Conservation (phyloP, 176 grass and related monocot species). For the Oryza coarctata region DNA sequence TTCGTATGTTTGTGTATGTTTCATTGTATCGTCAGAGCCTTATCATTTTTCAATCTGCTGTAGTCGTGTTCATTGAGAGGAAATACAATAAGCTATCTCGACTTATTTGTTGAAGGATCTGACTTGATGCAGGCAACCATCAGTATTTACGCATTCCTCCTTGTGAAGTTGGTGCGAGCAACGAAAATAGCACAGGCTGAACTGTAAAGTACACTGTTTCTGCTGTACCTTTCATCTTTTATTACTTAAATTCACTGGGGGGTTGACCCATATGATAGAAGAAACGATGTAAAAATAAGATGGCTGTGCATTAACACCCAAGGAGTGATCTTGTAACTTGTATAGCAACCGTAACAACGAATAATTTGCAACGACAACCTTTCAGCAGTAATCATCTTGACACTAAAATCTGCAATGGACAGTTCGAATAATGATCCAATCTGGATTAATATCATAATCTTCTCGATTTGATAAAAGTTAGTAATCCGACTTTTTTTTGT, state of each 20-base stretch:
- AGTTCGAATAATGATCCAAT: neutral
- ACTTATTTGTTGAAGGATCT: neutral
- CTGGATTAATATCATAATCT: neutral
- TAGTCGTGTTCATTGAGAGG: neutral
- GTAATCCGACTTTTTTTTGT: neutral
- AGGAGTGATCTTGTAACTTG: neutral
- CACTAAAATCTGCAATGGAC: neutral
- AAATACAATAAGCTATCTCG: neutral
- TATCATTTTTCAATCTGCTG: neutral
- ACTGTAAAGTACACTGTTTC: slow-evolving; percentile 18
- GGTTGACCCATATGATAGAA: neutral
- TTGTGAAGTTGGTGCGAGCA: slow-evolving; percentile 27
- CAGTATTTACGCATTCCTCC: slow-evolving; percentile 21
- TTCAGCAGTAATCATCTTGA: neutral
- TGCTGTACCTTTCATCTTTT: neutral
- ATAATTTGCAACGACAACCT: neutral
- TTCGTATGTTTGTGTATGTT: neutral
- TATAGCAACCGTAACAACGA: neutral
- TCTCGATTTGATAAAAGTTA: neutral
- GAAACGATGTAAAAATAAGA: slow-evolving; percentile 34
- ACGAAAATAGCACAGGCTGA: neutral
- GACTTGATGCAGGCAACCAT: slow-evolving; percentile 44
- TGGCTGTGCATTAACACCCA: neutral
- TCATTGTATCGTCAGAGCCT: neutral
- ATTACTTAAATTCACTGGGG: neutral